phyloP scores from a whole-genome alignment of 345 rosid genomes.

The Ceriops tagal region DNA sequence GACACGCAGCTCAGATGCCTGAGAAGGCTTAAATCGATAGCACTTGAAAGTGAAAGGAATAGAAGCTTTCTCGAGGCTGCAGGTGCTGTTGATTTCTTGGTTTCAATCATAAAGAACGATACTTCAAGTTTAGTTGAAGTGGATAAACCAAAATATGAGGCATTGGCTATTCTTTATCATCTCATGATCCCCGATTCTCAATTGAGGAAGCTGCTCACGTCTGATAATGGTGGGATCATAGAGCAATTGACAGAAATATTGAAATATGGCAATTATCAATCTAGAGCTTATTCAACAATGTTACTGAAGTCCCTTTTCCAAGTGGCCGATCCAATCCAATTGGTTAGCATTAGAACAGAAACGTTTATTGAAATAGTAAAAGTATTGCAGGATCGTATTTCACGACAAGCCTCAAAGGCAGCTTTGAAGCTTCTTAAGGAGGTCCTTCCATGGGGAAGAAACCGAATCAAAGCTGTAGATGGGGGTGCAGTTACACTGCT shows the following conservation, averaged over 20 bases:
- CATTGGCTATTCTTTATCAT: slow-evolving; percentile 40
- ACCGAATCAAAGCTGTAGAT: slow-evolving; percentile 60
- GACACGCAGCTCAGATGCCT: slow-evolving; percentile 29
- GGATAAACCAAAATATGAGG: slow-evolving; percentile 31
- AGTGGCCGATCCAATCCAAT: slow-evolving; percentile 55
- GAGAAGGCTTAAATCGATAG: slow-evolving; percentile 37
- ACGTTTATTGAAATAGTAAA: slow-evolving; percentile 48
- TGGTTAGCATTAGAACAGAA: slow-evolving; percentile 34
- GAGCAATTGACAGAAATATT: slow-evolving; percentile 44
- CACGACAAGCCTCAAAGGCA: slow-evolving; percentile 57
- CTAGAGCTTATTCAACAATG: slow-evolving; percentile 48
- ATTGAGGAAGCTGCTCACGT: slow-evolving; percentile 28
- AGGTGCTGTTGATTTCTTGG: slow-evolving; percentile 43
- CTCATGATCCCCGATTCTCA: slow-evolving; percentile 23
- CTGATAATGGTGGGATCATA: slow-evolving; percentile 23
- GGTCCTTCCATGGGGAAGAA: slow-evolving; percentile 62
- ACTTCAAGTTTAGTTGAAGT: neutral
- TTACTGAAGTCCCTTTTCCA: slow-evolving; percentile 42
- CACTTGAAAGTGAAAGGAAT: slow-evolving; percentile 37
- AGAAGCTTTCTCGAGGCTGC: slow-evolving; percentile 30
- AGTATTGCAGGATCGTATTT: slow-evolving; percentile 48
- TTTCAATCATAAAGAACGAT: slow-evolving; percentile 22
- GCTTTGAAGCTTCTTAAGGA: slow-evolving; percentile 46
- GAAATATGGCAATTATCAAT: slow-evolving; percentile 41
- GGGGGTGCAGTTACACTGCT: slow-evolving; percentile 51